Evolutionary conservation across 2,329 filamentous ascomycete genomes (phyloP).

Genomic region (Alternaria panax): DNA sequence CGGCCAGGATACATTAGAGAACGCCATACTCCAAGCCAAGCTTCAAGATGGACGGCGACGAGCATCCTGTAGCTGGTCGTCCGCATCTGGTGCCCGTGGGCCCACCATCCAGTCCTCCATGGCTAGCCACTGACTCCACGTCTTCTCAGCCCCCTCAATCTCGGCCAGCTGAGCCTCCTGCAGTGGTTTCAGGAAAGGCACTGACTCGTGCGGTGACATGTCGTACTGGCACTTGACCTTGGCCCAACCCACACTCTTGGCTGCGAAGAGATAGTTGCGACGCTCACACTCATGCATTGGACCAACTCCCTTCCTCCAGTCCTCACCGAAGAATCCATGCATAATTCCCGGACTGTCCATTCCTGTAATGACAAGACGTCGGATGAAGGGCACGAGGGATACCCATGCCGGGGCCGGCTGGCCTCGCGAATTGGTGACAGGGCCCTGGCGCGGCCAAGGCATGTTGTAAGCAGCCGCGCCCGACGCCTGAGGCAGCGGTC

Average conservation of each 20-base stretch:
- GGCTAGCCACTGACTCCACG: slow-evolving; percentile 93
- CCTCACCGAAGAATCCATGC: slow-evolving; percentile 95
- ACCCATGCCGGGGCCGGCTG: slow-evolving; percentile 57
- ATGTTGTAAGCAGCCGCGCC: slow-evolving; percentile 45
- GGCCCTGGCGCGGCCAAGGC: slow-evolving; percentile 53
- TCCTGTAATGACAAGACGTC: slow-evolving; percentile 87
- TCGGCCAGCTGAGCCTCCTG: slow-evolving; percentile 78
- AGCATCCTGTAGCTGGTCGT: slow-evolving; percentile 33
- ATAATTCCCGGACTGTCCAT: slow-evolving; percentile 88
- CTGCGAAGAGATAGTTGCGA: slow-evolving; percentile 92
- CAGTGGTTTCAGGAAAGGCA: slow-evolving; percentile 88
- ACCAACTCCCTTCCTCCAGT: slow-evolving; percentile 82
- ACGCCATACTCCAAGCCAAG: slow-evolving; percentile 33
- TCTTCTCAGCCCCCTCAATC: slow-evolving; percentile 80
- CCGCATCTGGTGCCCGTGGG: slow-evolving; percentile 69
- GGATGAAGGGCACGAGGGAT: slow-evolving; percentile 86
- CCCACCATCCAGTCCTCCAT: slow-evolving; percentile 99
- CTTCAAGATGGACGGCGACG: slow-evolving; percentile 33
- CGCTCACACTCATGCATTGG: slow-evolving; percentile 87
- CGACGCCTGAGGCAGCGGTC: slow-evolving; percentile 40
- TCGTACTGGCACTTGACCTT: slow-evolving; percentile 91
- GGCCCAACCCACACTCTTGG: slow-evolving; percentile 90
- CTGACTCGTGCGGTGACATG: slow-evolving; percentile 79
- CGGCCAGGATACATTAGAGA: slow-evolving; percentile 22
- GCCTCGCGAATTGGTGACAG: slow-evolving; percentile 48